phyloP scores from a whole-genome alignment of 169 alveolate species.

The Eimeria zaria region DNA sequence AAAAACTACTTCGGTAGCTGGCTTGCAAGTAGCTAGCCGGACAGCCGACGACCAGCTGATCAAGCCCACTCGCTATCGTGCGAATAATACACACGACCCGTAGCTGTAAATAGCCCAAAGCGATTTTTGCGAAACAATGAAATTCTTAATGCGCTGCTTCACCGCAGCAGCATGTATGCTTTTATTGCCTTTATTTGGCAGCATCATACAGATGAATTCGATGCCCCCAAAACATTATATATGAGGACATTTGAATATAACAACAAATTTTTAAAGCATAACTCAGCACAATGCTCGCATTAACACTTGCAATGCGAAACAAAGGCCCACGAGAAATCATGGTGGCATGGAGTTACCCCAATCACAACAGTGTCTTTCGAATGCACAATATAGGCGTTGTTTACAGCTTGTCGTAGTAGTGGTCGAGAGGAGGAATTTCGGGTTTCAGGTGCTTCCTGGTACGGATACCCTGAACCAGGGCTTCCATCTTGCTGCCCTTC shows the following conservation, averaged over 20 bases:
- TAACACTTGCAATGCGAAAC: not conserved
- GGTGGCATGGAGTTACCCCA: not conserved
- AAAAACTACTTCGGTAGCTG: not conserved
- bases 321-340: not conserved
- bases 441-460: constrained; percentile 99
- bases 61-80: not conserved
- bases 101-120: not conserved
- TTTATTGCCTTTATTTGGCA: not conserved
- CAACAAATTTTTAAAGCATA: not conserved
- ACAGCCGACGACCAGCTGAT: not conserved
- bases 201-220: not conserved
- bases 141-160: not conserved
- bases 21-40: not conserved
- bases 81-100: not conserved
- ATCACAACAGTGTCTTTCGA: not conserved
- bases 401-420: constrained; percentile 98
- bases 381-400: not conserved
- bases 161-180: not conserved
- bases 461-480: constrained; percentile 97
- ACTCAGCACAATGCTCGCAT: not conserved
- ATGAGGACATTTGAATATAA: not conserved
- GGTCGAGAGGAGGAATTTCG: constrained; percentile 98
- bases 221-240: not conserved
- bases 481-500: constrained; percentile 98
- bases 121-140: not conserved